These are phyloP conservation scores for Cornus kousa DNA, from an alignment of 148 eudicot genomes.

Conservation along the genomic window DNA sequence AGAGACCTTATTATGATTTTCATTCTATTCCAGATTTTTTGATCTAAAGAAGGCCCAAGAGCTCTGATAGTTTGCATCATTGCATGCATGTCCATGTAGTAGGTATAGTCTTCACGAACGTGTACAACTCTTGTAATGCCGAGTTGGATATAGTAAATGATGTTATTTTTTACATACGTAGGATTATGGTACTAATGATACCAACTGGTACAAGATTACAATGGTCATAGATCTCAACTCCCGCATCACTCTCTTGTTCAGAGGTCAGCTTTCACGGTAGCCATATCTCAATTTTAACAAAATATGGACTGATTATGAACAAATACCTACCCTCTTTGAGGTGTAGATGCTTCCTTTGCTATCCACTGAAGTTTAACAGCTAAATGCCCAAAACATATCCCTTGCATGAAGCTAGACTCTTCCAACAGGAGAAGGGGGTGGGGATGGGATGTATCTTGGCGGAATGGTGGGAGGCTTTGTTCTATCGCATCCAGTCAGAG, in stretches of 20 bases:
- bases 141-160: neutral
- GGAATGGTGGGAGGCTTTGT: conserved; percentile 23
- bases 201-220: neutral
- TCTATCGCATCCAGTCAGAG: conserved; percentile 1
- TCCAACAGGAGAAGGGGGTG: conserved; percentile 75
- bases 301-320: neutral
- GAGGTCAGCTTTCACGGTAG: neutral
- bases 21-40: neutral
- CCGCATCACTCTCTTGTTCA: neutral
- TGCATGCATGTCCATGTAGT: neutral
- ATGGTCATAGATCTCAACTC: neutral
- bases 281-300: neutral
- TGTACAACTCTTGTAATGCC: neutral
- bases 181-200: neutral
- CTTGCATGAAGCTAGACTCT: conserved; percentile 42
- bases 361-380: neutral
- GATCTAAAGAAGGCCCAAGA: neutral
- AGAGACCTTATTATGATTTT: neutral
- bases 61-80: neutral
- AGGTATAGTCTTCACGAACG: neutral
- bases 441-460: conserved; percentile 40
- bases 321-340: conserved; percentile 21
- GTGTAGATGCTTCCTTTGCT: conserved; percentile 7
- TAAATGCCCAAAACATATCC: neutral
- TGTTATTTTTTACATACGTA: neutral